A percentile compares a stretch with the other conserved stretches of the same genome.
Evolutionary conservation across 2,329 filamentous ascomycete genomes (phyloP).

Genomic region (Diaporthe ampelina): DNA sequence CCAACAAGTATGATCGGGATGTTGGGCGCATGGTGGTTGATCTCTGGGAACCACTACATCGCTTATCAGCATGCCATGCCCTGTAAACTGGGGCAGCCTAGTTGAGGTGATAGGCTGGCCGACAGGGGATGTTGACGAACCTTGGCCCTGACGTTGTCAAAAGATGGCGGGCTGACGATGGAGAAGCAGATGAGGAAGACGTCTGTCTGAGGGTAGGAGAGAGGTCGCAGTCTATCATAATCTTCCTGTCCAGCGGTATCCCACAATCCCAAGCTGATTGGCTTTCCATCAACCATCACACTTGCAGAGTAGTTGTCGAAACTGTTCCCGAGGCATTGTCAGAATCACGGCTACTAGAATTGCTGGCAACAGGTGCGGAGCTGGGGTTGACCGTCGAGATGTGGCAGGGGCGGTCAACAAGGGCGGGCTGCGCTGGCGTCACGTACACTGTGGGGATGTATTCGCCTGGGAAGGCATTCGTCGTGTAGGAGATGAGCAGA

Average conservation of each 20-base stretch:
- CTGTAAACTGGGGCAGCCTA: background rate
- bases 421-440: constrained; percentile 12
- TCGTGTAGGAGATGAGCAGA: constrained; percentile 98
- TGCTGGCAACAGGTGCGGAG: constrained; percentile 13
- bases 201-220: constrained; percentile 98
- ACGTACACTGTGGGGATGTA: constrained; percentile 96
- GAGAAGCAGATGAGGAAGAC: constrained; percentile 99
- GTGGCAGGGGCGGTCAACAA: constrained; percentile 35
- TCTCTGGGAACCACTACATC: constrained; percentile 93
- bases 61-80: constrained; percentile 38
- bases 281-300: constrained; percentile 99
- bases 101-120: constrained; percentile 2
- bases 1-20: constrained; percentile 97
- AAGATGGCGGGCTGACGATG: constrained; percentile 96
- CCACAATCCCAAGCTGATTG: constrained; percentile 96
- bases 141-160: constrained; percentile 99
- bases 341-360: constrained; percentile 34
- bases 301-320: constrained; percentile 99
- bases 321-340: constrained; percentile 60
- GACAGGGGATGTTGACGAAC: constrained; percentile 62
- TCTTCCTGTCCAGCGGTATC: constrained; percentile 99
- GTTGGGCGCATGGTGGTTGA: constrained; percentile 94
- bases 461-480: constrained; percentile 99
- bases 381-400: background rate
- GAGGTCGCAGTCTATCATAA: constrained; percentile 93